Evolutionary conservation across 2,329 filamentous ascomycete species (phyloP).

Genomic region (Curvularia spicifera): DNA sequence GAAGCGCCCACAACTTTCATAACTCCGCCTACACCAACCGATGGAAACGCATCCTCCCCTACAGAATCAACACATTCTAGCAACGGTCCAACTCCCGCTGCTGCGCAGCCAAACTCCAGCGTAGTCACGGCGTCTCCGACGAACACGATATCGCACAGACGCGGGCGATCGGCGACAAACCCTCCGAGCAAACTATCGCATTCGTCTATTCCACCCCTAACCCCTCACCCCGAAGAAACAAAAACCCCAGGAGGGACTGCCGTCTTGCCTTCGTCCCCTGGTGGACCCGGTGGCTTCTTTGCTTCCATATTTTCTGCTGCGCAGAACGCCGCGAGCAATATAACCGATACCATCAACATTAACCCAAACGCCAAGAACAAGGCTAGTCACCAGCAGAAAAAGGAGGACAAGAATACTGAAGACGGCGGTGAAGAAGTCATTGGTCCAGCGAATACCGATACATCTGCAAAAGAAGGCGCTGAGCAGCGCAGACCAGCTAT

Average conservation of each 20-base stretch:
- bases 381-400: constrained; percentile 49
- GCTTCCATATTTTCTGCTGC: constrained; percentile 91
- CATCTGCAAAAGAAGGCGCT: constrained; percentile 25
- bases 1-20: constrained; percentile 63
- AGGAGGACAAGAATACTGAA: constrained; percentile 35
- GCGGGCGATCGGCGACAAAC: constrained; percentile 63
- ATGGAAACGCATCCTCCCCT: constrained; percentile 49
- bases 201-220: constrained; percentile 68
- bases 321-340: constrained; percentile 82
- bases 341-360: constrained; percentile 77
- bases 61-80: constrained; percentile 37
- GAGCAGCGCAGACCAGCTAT: constrained; percentile 71
- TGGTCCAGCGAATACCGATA: constrained; percentile 38
- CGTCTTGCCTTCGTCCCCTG: constrained; percentile 52
- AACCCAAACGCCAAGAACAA: constrained; percentile 60
- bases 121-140: constrained; percentile 68
- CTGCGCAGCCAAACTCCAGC: constrained; percentile 53
- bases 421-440: constrained; percentile 53
- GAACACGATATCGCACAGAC: constrained; percentile 76
- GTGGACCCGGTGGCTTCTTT: constrained; percentile 73
- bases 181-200: constrained; percentile 86
- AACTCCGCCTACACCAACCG: constrained; percentile 69
- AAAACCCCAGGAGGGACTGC: constrained; percentile 64
- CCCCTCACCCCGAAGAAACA: constrained; percentile 76
- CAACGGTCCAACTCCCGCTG: constrained; percentile 32